Base-by-base conservation (phyloP, 768 basidiomycete genomes). In the Tephrocybe sp. region DNA sequence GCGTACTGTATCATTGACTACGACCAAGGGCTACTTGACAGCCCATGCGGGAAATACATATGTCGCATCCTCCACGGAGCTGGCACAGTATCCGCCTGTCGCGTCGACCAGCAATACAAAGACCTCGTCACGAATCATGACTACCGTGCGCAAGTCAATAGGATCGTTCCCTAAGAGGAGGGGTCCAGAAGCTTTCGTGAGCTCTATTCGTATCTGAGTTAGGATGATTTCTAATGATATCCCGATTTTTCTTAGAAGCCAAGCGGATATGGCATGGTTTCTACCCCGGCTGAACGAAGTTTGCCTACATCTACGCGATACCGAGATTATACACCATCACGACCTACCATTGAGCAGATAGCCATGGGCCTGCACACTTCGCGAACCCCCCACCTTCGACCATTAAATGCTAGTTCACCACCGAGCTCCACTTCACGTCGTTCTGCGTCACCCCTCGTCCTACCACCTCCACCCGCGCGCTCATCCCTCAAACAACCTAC, bases 291-390 rank as follows among this genome's bases (percentile, higher is more conserved):
- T 37, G 75, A 76, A 55, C 64, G 69, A 49, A 58, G 58, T 51
- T 38, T 64, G 19, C 41, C 59, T 52, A 51, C 59, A 4, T 56
- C 59, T 24, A 63, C 74, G 50, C 71, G 65, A 54, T 64, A 68
- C 44, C 76, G 69, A 51, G 60, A 69, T 40, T 71, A 75, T 53
- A 64, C 72, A 22, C 50, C 69, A 21, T 61, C 70, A 18, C 81
- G 78, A 13, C 87, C 87, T 1, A 84, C 82, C 39, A 76, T 87
- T 32, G 82, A 86, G 59, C 87, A 89, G 67, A 89, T 89, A 52
- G 83, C 85, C 12, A 89, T 89, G 86, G 87, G 87, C 16, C 74
- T 89, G 19, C 87, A 89, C 64, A 69, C 86, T 25, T 89, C 87
- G 5, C 80, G 84, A 30, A 89, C 87, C 1, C 87, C 87, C 3